Evolutionary conservation across 2,329 filamentous ascomycete genomes (phyloP).

Genomic region (Onygena corvina): DNA sequence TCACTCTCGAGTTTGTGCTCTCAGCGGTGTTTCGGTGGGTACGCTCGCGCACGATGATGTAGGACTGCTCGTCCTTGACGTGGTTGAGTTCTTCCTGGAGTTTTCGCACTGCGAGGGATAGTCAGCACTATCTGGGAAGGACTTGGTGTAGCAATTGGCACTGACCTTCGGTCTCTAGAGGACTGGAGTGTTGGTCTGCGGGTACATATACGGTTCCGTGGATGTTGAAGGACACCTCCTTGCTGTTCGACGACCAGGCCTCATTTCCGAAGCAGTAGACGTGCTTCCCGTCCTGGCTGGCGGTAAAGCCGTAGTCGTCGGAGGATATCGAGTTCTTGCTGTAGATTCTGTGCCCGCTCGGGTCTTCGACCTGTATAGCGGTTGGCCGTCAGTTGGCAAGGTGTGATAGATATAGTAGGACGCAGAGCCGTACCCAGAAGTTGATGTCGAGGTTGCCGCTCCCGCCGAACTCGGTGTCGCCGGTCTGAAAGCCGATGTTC

Average conservation of each 20-base stretch:
- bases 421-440: constrained; percentile 73
- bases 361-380: constrained; percentile 59
- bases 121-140: background rate
- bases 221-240: constrained; percentile 98
- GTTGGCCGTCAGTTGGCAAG: too few relatives aligned
- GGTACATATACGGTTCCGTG: constrained; percentile 97
- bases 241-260: constrained; percentile 89
- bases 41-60: constrained; percentile 89
- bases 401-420: too few relatives aligned
- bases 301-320: constrained; percentile 86
- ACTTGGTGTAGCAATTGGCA: constrained; percentile 10
- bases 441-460: constrained; percentile 93
- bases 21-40: constrained; percentile 97
- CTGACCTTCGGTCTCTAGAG: constrained; percentile 78
- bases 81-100: constrained; percentile 76
- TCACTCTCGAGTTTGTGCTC: constrained; percentile 92
- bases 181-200: constrained; percentile 74
- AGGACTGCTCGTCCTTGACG: constrained; percentile 95
- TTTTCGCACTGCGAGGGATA: constrained; percentile 51
- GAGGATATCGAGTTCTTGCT: constrained; percentile 72
- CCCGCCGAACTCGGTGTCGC: constrained; percentile 87
- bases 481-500: constrained; percentile 97
- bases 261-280: constrained; percentile 99
- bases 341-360: constrained; percentile 60
- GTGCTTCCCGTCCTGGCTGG: constrained; percentile 74